Conservation (phyloP, 78 protist species). For the Dictyostelium capitatum region DNA sequence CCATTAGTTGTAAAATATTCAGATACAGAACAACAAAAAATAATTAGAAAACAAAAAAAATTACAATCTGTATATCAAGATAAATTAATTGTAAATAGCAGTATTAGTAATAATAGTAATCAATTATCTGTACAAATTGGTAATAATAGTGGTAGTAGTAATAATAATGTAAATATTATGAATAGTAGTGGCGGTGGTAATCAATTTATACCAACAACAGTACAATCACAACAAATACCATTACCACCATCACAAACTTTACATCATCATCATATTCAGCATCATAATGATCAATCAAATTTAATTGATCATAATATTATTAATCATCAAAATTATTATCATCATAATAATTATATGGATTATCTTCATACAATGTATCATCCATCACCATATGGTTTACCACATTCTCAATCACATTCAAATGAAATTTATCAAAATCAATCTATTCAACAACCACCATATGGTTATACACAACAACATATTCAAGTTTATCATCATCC, state of each 20-base stretch:
- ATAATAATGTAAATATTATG: too few relatives aligned
- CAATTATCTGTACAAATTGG: neutral
- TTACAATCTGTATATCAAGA: slow-evolving; percentile 8
- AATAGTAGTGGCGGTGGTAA: neutral
- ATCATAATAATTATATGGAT: neutral
- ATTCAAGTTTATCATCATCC: neutral
- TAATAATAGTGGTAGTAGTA: neutral
- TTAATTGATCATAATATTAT: neutral
- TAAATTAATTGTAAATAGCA: neutral
- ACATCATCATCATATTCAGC: too few relatives aligned
- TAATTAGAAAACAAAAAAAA: slow-evolving; percentile 73
- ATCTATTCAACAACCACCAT: neutral
- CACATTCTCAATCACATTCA: too few relatives aligned
- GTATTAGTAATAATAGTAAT: neutral
- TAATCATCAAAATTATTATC: neutral
- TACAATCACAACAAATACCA: neutral
- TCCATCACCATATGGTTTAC: neutral
- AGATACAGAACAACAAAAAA: slow-evolving; percentile 71
- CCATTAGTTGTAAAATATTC: slow-evolving; percentile 79
- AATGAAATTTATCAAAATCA: too few relatives aligned
- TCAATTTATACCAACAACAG: neutral
- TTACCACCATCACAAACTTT: too few relatives aligned
- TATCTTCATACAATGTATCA: neutral
- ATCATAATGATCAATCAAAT: too few relatives aligned
- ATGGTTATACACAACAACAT: neutral